phyloP scores from a whole-genome alignment of 2,329 filamentous ascomycete genomes.

The Basipetospora chlamydospora region DNA sequence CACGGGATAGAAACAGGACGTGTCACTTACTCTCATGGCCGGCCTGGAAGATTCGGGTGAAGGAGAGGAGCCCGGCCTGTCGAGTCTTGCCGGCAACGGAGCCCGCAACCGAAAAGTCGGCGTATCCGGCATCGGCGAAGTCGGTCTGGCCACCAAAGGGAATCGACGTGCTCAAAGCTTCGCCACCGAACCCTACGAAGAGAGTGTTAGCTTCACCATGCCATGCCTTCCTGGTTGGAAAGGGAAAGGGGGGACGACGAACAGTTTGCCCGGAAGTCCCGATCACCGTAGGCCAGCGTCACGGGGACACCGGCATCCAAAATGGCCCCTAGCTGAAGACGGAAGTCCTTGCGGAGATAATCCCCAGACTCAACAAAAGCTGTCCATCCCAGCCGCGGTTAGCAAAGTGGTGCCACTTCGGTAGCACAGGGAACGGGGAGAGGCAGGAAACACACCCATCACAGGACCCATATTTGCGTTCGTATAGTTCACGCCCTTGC shows the following conservation, averaged over 20 bases:
- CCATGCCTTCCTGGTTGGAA: too few species aligned
- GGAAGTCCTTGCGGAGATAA: slow-evolving; percentile 4
- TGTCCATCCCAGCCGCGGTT: neutral
- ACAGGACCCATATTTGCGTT: neutral
- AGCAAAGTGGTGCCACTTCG: too few species aligned
- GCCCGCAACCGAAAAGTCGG: slow-evolving; percentile 44
- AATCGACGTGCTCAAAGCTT: slow-evolving; percentile 53
- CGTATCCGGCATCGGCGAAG: slow-evolving; percentile 52
- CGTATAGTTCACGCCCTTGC: slow-evolving; percentile 5
- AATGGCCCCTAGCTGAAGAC: slow-evolving; percentile 34
- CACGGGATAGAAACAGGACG: neutral
- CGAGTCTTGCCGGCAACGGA: slow-evolving; percentile 60
- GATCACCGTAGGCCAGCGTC: slow-evolving; percentile 55
- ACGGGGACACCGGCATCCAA: slow-evolving; percentile 51
- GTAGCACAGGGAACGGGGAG: too few species aligned
- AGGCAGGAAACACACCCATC: too few species aligned
- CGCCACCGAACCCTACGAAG: slow-evolving; percentile 40
- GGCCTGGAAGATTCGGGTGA: slow-evolving; percentile 51
- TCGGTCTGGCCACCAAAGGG: slow-evolving; percentile 25
- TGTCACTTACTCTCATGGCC: slow-evolving; percentile 33
- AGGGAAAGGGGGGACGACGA: neutral
- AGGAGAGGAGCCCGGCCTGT: slow-evolving; percentile 64
- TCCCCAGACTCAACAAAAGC: slow-evolving; percentile 1
- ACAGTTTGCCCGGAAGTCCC: slow-evolving; percentile 52
- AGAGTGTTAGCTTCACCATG: too few species aligned